Evolutionary conservation across 2,329 filamentous ascomycete genomes (phyloP).

Genomic region (Colletotrichum tropicale): DNA sequence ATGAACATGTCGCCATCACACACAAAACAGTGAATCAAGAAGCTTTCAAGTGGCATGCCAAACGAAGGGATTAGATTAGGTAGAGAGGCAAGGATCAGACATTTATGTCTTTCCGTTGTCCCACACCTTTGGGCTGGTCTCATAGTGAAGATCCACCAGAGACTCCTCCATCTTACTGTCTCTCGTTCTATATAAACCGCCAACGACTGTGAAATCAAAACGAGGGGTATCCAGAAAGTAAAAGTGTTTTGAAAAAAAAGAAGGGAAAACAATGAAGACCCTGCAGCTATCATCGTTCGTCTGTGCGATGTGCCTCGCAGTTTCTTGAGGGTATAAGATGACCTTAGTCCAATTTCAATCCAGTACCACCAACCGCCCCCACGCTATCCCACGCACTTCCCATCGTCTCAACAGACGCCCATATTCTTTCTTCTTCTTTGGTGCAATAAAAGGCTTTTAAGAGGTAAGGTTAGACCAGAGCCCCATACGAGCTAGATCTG

Average conservation of each 20-base stretch:
- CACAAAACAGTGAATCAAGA: neutral
- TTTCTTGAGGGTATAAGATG: neutral
- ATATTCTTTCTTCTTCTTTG: neutral
- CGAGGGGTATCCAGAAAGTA: neutral
- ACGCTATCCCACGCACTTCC: neutral
- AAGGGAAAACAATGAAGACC: neutral
- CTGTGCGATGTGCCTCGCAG: neutral
- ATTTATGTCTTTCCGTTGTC: neutral
- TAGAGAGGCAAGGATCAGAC: neutral
- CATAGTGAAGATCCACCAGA: neutral
- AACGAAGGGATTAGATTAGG: constrained; percentile 12
- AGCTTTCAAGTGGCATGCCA: neutral
- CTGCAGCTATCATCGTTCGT: neutral
- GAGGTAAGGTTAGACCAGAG: neutral
- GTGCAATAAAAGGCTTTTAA: neutral
- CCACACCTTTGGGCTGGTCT: neutral
- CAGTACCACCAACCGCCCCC: neutral
- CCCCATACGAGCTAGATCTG: neutral
- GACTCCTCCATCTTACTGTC: neutral
- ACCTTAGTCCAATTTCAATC: neutral
- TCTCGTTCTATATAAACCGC: neutral
- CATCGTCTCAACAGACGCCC: neutral
- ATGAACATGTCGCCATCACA: neutral
- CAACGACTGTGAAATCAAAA: neutral
- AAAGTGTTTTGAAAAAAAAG: neutral